phyloP scores from a whole-genome alignment of 2,329 filamentous ascomycete genomes.

The Grosmannia penicillata region DNA sequence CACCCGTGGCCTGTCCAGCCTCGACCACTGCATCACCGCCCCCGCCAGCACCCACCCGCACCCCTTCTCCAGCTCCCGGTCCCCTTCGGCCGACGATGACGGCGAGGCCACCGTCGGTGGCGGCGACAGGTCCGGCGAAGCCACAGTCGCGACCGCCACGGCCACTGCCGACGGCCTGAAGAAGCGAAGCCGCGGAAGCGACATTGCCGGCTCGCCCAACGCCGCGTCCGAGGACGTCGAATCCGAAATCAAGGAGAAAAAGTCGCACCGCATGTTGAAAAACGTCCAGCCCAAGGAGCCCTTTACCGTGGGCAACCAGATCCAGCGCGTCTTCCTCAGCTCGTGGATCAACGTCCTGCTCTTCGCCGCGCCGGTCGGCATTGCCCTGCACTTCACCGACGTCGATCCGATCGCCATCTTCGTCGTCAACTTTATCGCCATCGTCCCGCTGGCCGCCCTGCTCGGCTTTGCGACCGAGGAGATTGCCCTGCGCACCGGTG shows the following conservation, averaged over 20 bases:
- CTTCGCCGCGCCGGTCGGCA: constrained; percentile 63
- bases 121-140: neutral
- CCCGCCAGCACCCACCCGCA: neutral
- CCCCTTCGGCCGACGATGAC: constrained; percentile 1
- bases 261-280: constrained; percentile 26
- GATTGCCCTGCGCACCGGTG: constrained; percentile 65
- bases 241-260: constrained; percentile 21
- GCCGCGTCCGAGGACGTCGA: constrained; percentile 5
- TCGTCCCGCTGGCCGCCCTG: constrained; percentile 73
- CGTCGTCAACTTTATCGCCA: constrained; percentile 84
- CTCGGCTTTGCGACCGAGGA: constrained; percentile 80
- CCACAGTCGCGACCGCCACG: neutral
- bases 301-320: constrained; percentile 48
- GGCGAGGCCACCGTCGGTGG: neutral
- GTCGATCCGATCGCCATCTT: constrained; percentile 54
- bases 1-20: too few species aligned
- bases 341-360: constrained; percentile 82
- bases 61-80: neutral
- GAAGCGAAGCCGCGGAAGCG: constrained; percentile 14
- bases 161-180: constrained; percentile 8
- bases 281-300: constrained; percentile 33
- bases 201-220: neutral
- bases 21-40: constrained; percentile 4
- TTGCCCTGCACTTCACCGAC: constrained; percentile 44
- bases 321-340: constrained; percentile 60